Percentiles rank a stretch among this genome's conserved stretches.
These are phyloP conservation scores for Botrytis cinerea DNA, from an alignment of 2,329 filamentous ascomycete species.

Conservation along the genomic window DNA sequence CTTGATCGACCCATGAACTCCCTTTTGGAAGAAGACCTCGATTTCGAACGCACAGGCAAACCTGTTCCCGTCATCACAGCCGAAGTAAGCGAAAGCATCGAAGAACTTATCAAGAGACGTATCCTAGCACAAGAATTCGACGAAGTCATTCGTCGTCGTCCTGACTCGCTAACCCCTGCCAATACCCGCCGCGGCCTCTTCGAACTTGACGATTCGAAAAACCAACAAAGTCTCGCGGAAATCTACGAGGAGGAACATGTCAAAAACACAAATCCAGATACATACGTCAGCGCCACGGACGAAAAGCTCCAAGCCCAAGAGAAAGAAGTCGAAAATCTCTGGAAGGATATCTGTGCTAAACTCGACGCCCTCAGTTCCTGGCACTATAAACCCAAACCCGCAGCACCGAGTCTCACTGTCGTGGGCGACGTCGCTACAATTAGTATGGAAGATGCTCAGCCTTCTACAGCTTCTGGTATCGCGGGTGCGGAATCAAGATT, in stretches of 20 bases:
- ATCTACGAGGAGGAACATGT: conserved; percentile 93
- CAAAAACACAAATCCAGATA: conserved; percentile 72
- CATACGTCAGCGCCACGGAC: conserved; percentile 77
- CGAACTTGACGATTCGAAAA: conserved; percentile 82
- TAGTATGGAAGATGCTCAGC: conserved; percentile 92
- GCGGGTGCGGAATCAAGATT: conserved; percentile 70
- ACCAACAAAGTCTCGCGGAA: conserved; percentile 84
- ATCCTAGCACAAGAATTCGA: conserved; percentile 91
- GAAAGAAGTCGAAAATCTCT: conserved; percentile 77
- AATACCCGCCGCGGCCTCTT: conserved; percentile 65
- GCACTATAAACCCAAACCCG: conserved; percentile 91
- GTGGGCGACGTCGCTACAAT: conserved; percentile 90
- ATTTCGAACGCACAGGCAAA: conserved; percentile 94
- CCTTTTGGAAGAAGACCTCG: conserved; percentile 88
- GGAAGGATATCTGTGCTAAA: conserved; percentile 76
- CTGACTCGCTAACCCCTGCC: conserved; percentile 66
- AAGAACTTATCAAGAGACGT: conserved; percentile 89
- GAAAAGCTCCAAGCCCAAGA: conserved; percentile 83
- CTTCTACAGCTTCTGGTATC: conserved; percentile 75
- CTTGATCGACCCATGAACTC: conserved; percentile 85
- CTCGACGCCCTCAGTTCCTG: conserved; percentile 90
- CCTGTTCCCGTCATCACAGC: conserved; percentile 92
- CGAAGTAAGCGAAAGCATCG: conserved; percentile 86
- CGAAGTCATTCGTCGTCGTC: conserved; percentile 80
- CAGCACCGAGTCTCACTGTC: conserved; percentile 78